phyloP scores from a whole-genome alignment of 345 rosid species.

The Brassica rapa region DNA sequence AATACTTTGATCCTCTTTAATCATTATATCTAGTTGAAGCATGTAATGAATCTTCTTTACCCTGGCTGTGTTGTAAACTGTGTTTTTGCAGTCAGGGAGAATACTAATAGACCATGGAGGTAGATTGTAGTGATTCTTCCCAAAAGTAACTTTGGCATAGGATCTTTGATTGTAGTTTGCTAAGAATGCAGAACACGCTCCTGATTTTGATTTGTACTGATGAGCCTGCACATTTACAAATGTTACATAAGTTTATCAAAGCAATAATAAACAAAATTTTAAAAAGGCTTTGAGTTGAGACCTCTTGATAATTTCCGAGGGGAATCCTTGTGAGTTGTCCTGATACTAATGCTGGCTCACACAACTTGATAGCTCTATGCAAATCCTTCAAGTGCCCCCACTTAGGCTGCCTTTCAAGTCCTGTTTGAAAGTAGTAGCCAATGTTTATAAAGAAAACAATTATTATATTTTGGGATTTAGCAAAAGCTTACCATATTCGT shows the following conservation, averaged over 20 bases:
- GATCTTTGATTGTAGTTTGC: slow-evolving; percentile 72
- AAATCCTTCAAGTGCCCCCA: slow-evolving; percentile 99
- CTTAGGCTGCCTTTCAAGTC: slow-evolving; percentile 89
- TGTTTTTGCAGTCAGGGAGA: slow-evolving; percentile 98
- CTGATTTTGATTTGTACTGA: slow-evolving; percentile 70
- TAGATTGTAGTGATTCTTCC: slow-evolving; percentile 78
- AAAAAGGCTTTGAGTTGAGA: slow-evolving; percentile 28
- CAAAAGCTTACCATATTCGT: slow-evolving; percentile 79
- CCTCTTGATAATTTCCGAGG: slow-evolving; percentile 94
- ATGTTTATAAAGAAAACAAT: slow-evolving; percentile 13
- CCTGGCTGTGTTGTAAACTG: slow-evolving; percentile 97
- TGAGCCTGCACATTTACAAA: slow-evolving; percentile 62
- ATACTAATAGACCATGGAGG: slow-evolving; percentile 99
- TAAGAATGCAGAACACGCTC: slow-evolving; percentile 95
- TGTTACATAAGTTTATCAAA: slow-evolving; percentile 16
- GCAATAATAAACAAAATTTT: not conserved
- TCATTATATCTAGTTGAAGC: not conserved
- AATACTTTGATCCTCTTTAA: not conserved
- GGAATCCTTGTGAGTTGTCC: slow-evolving; percentile 60
- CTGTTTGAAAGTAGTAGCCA: slow-evolving; percentile 42
- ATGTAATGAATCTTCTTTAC: slow-evolving; percentile 46
- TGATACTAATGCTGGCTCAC: slow-evolving; percentile 82
- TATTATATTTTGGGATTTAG: not conserved
- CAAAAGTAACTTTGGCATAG: slow-evolving; percentile 70
- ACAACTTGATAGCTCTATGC: slow-evolving; percentile 86